Percentiles rank a stretch among this genome's conserved stretches.
Conservation (phyloP, 441 rosid species). For the Oxalis stricta region DNA sequence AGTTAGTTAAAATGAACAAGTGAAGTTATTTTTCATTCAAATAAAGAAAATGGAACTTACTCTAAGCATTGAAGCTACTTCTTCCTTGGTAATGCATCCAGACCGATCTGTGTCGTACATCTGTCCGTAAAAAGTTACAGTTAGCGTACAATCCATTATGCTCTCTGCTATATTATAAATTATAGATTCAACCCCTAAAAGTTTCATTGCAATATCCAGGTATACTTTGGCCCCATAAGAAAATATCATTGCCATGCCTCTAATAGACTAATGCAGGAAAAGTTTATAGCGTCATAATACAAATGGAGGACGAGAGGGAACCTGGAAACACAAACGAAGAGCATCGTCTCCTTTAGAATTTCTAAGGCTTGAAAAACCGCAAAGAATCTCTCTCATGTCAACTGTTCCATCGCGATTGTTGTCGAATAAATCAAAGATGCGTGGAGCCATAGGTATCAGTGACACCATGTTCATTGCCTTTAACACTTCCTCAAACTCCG, state of each 20-base stretch:
- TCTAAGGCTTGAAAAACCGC: constrained; percentile 62
- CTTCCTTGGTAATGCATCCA: constrained; percentile 63
- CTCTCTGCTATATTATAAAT: neutral
- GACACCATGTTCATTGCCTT: constrained; percentile 66
- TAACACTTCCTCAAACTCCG: constrained; percentile 55
- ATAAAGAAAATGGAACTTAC: constrained; percentile 16
- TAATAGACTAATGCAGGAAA: neutral
- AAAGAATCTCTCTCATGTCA: constrained; percentile 61
- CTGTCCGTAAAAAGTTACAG: constrained; percentile 11
- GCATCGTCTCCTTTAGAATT: constrained; percentile 62
- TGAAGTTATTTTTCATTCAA: neutral
- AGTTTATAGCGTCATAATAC: neutral
- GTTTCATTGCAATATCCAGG: too few relatives aligned
- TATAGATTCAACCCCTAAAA: too few relatives aligned
- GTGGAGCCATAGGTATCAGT: constrained; percentile 44
- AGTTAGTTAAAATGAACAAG: neutral
- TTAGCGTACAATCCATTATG: neutral
- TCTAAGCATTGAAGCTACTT: constrained; percentile 61
- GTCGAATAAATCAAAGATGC: constrained; percentile 56
- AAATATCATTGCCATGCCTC: too few relatives aligned
- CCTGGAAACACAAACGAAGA: constrained; percentile 62
- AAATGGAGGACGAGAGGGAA: constrained; percentile 3
- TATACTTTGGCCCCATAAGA: too few relatives aligned
- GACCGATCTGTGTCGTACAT: constrained; percentile 66
- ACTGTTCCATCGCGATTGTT: constrained; percentile 62